Conservation (phyloP, 2,329 filamentous ascomycete genomes). For the Penicillium sp. region DNA sequence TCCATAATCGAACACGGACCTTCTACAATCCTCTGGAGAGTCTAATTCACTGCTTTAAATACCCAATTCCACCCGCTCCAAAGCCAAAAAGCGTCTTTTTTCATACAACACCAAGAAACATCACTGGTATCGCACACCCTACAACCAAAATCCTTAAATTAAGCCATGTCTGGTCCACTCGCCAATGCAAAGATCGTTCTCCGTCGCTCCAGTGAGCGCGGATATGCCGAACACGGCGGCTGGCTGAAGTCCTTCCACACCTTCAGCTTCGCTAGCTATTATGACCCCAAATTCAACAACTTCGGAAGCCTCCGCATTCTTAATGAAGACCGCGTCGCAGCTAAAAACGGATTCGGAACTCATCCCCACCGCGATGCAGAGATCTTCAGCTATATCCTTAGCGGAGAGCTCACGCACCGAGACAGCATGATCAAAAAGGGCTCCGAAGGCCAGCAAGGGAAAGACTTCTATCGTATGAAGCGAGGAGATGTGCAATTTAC, state of each 20-base stretch:
- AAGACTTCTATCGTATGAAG: slow-evolving; percentile 70
- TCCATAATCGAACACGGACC: slow-evolving; percentile 1
- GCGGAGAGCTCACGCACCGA: slow-evolving; percentile 81
- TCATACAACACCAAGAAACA: background rate
- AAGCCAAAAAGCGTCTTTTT: background rate
- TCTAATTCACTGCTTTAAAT: background rate
- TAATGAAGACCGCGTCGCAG: slow-evolving; percentile 82
- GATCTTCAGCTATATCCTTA: slow-evolving; percentile 87
- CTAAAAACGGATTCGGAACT: slow-evolving; percentile 76
- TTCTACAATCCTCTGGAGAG: slow-evolving; percentile 5
- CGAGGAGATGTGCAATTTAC: slow-evolving; percentile 89
- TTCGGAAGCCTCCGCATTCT: slow-evolving; percentile 81
- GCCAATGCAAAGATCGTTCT: slow-evolving; percentile 71
- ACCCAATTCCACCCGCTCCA: background rate
- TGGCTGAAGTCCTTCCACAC: slow-evolving; percentile 89
- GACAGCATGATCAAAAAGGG: slow-evolving; percentile 80
- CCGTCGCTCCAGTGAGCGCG: slow-evolving; percentile 70
- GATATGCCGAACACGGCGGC: slow-evolving; percentile 78
- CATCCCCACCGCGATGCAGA: slow-evolving; percentile 85
- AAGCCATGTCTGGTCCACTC: slow-evolving; percentile 63
- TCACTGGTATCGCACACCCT: background rate
- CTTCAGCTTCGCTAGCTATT: slow-evolving; percentile 76
- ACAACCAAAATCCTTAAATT: background rate
- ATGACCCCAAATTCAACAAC: slow-evolving; percentile 65
- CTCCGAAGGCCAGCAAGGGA: slow-evolving; percentile 58